Conservation (phyloP, 139 green algal genomes). For the Desmodesmus armatus region DNA sequence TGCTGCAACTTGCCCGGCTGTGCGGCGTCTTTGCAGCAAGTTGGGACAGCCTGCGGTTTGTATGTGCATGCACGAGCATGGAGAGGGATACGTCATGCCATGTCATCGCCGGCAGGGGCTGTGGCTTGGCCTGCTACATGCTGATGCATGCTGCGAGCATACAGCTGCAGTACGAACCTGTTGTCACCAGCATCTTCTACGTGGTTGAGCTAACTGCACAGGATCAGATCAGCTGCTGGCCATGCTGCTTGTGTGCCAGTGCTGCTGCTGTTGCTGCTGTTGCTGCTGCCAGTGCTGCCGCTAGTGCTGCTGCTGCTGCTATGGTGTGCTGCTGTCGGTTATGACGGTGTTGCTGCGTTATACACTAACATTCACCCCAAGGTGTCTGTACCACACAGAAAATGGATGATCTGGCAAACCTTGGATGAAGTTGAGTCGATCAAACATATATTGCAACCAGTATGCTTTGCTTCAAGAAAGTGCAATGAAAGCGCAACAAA, state of each 20-base stretch:
- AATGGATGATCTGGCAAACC: too few relatives aligned
- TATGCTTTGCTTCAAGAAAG: too few relatives aligned
- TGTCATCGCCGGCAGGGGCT: background rate
- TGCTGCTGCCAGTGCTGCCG: background rate
- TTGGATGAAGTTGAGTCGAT: too few relatives aligned
- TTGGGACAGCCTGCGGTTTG: too few relatives aligned
- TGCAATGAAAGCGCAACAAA: too few relatives aligned
- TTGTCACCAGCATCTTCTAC: background rate
- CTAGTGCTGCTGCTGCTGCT: slow-evolving; percentile 6
- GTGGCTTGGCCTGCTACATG: background rate
- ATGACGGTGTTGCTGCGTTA: too few relatives aligned
- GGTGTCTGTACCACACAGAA: too few relatives aligned
- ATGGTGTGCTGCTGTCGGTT: too few relatives aligned
- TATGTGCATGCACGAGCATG: too few relatives aligned
- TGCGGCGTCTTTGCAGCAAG: background rate
- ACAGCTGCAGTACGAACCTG: background rate
- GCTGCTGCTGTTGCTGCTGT: slow-evolving; percentile 28
- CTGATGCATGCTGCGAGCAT: background rate
- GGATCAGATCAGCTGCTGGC: background rate
- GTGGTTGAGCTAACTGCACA: background rate
- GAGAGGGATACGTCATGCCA: background rate
- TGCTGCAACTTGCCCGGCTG: background rate
- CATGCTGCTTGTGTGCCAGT: background rate
- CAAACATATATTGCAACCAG: too few relatives aligned
- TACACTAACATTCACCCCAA: too few relatives aligned